Evolutionary conservation across 495 filamentous ascomycete genomes (phyloP).

Genomic region (Aspergillus sclerotioniger): DNA sequence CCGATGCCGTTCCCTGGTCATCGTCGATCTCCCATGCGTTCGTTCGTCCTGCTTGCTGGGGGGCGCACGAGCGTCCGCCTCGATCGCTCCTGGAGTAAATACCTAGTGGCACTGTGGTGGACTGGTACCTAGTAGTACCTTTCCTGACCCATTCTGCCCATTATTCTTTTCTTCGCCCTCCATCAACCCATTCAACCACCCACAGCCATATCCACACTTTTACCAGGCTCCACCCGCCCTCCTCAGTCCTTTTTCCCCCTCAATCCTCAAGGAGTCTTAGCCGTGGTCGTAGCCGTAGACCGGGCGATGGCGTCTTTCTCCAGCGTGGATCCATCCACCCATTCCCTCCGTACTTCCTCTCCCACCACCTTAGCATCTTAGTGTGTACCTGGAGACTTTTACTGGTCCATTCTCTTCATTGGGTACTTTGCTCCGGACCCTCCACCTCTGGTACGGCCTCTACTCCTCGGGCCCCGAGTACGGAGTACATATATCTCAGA

Average conservation of each 20-base stretch:
- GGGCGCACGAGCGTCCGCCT: constrained; percentile 16
- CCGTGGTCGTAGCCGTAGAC: constrained; percentile 3
- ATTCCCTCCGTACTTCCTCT: not conserved
- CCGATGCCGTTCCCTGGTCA: constrained; percentile 19
- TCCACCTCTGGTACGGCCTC: not conserved
- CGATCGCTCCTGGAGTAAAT: not conserved
- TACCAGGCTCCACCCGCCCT: constrained; percentile 8
- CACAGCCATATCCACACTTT: constrained; percentile 2
- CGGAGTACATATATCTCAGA: constrained; percentile 15
- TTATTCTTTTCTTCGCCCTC: constrained; percentile 2
- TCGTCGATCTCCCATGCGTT: constrained; percentile 24
- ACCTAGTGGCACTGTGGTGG: not conserved
- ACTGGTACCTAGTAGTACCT: not conserved
- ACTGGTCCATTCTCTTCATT: not conserved
- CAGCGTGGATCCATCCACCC: not conserved
- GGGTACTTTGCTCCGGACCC: constrained; percentile 6
- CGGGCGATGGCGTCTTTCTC: constrained; percentile 1
- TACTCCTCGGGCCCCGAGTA: not conserved
- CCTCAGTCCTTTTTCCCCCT: constrained; percentile 1
- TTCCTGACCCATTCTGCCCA: constrained; percentile 4
- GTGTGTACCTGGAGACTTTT: constrained; percentile 6
- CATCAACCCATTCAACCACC: not conserved
- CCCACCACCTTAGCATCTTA: constrained; percentile 4
- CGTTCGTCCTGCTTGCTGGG: constrained; percentile 12
- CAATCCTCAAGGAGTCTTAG: not conserved